Evolutionary conservation across 345 rosid genomes (phyloP).

Genomic region (Citrus reticulata): DNA sequence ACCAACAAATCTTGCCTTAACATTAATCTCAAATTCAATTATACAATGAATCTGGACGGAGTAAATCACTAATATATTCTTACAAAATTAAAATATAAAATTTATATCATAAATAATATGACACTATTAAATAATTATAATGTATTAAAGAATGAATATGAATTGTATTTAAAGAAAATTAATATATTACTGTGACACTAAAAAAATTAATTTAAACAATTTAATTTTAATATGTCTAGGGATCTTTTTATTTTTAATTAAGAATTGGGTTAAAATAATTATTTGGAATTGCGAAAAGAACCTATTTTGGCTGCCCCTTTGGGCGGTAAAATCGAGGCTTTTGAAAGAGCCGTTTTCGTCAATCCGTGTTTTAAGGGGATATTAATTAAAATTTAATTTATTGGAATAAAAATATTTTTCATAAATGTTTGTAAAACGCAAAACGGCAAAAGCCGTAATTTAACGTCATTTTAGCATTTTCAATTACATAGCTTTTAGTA

Average conservation of each 20-base stretch:
- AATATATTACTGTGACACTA: no score
- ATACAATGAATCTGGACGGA: neutral
- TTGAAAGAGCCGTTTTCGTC: slow-evolving; percentile 9
- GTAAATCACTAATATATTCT: neutral
- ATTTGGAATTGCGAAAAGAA: neutral
- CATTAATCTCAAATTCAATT: neutral
- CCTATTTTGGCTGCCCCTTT: neutral
- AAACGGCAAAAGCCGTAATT: slow-evolving; percentile 3
- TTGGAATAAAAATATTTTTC: neutral
- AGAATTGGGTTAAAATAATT: neutral
- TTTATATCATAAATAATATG: no score
- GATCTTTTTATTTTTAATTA: no score
- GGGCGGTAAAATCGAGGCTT: slow-evolving; percentile 3
- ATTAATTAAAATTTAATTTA: neutral
- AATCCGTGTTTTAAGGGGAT: slow-evolving; percentile 6
- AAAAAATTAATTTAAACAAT: neutral
- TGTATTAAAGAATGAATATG: no score
- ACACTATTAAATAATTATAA: no score
- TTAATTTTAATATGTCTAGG: neutral
- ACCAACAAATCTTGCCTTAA: neutral
- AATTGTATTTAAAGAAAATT: no score
- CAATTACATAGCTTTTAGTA: neutral
- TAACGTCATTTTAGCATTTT: neutral
- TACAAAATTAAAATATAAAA: no score
- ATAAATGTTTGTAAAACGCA: neutral